These are phyloP conservation scores for Chloris gayana DNA, from an alignment of 176 grass and related monocot genomes.

Conservation along the genomic window DNA sequence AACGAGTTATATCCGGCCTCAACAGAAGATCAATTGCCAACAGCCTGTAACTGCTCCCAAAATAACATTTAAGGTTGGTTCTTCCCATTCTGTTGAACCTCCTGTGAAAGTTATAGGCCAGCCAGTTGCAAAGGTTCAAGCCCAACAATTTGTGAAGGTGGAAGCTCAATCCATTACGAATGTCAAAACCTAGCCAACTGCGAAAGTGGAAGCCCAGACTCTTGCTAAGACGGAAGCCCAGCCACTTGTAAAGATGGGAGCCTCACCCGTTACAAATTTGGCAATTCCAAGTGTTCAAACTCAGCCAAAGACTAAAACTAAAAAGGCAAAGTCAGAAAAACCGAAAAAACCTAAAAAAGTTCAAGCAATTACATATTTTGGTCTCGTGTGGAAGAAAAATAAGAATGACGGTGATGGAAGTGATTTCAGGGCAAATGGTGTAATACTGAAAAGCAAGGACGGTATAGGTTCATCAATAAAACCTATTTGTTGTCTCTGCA, in stretches of 20 bases:
- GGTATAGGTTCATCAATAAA: conserved; percentile 44
- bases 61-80: conserved; percentile 54
- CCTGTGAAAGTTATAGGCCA: conserved; percentile 27
- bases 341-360: conserved; percentile 54
- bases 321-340: conserved; percentile 45
- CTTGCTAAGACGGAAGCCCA: conserved; percentile 21
- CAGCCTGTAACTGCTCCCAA: conserved; percentile 39
- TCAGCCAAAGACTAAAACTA: conserved; percentile 47
- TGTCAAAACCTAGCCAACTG: conserved; percentile 5
- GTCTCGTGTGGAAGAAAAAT: conserved; percentile 81
- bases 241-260: background rate
- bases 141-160: conserved; percentile 15
- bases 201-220: conserved; percentile 30
- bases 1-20: conserved; percentile 30
- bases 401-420: conserved; percentile 48
- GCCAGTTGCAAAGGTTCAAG: conserved; percentile 23
- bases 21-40: conserved; percentile 50
- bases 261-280: conserved; percentile 15
- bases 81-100: conserved; percentile 49
- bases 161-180: background rate
- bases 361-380: conserved; percentile 69
- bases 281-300: background rate
- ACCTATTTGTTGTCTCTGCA: conserved; percentile 81
- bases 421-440: conserved; percentile 71
- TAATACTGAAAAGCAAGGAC: conserved; percentile 77